Base-by-base conservation (phyloP, 306 rosid species). In the Sophora flavescens region DNA sequence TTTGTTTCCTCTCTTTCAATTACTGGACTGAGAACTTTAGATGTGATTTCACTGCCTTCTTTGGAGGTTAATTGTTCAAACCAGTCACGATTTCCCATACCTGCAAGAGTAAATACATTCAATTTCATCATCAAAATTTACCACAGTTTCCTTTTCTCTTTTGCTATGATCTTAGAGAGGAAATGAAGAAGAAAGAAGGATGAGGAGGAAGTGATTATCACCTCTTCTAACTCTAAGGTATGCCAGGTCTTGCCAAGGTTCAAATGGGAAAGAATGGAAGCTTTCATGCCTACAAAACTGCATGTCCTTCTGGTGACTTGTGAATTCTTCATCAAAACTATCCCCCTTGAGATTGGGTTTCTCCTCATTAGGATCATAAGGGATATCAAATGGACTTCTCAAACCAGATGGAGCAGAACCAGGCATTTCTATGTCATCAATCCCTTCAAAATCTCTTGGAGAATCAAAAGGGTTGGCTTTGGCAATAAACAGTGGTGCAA, bases 341-440 rank as follows among this genome's bases (percentile, higher is more conserved):
- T 86, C 98, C 1, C 85, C 84, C 47, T 69, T 88, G 41, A 93
- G 97, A 75, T 71, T 79, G 0, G 96, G 98, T 83, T 84, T 92
- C 81, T 90, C 95, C 59, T 92, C 97, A 13, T 63, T 80, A 48
- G 96, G 90, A 36, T 90, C 95, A 74, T 88, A 95, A 2, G 96
- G 97, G 80, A 86, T 83, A 75, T 95, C 97, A 52, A 90, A 95
- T 15, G 97, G 97, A 77, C 93, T 90, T 76, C 90, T 80, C 76
- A 89, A 56, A 8, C 78, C 50, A 9, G 97, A 81, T 62, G 98
- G 98, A 2, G 99, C 99, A 66, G 99, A 92, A 79, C 96, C 93
- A 47, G 99, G 98, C 59, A 82, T 77, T 47, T 85, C 80, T 32
- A 85, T 36, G 28, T 75, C 83, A 45, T 82, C 86, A 35, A 81